Evolutionary conservation across 2,329 filamentous ascomycete genomes (phyloP).

Genomic region (Parafenestella ontariensis): DNA sequence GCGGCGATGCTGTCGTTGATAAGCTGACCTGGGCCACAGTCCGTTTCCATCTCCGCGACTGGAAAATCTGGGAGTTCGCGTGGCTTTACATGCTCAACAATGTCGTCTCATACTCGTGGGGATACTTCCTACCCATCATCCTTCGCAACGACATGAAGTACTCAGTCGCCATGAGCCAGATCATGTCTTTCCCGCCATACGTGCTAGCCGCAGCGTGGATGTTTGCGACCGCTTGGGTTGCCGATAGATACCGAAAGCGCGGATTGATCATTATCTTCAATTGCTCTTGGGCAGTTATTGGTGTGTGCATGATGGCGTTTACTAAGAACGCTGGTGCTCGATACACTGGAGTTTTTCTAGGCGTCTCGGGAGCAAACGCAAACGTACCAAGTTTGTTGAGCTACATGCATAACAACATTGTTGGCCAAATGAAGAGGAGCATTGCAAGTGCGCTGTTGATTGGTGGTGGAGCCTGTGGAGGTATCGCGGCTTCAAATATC

Average conservation of each 20-base stretch:
- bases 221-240: conserved; percentile 61
- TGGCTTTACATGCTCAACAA: conserved; percentile 20
- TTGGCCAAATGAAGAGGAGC: conserved; percentile 31
- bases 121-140: conserved; percentile 26
- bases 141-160: conserved; percentile 20
- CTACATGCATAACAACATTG: conserved; percentile 38
- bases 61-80: conserved; percentile 24
- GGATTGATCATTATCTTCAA: conserved; percentile 56
- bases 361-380: conserved; percentile 21
- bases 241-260: conserved; percentile 30
- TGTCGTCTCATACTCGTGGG: conserved; percentile 20
- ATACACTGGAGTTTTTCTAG: conserved; percentile 28
- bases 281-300: conserved; percentile 62
- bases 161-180: conserved; percentile 57
- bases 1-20: conserved; percentile 38
- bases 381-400: conserved; percentile 23
- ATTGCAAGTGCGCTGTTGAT: conserved; percentile 33
- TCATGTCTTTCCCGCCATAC: conserved; percentile 59
- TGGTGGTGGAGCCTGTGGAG: conserved; percentile 24
- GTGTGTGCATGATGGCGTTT: conserved; percentile 60
- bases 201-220: conserved; percentile 62
- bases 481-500: conserved; percentile 26
- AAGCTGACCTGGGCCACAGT: conserved; percentile 10
- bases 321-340: conserved; percentile 13
- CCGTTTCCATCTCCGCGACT: conserved; percentile 16